Percentiles rank a stretch among this genome's conserved stretches.
These are phyloP conservation scores for Lonicera japonica DNA, from an alignment of 129 eudicot species.

Conservation along the genomic window DNA sequence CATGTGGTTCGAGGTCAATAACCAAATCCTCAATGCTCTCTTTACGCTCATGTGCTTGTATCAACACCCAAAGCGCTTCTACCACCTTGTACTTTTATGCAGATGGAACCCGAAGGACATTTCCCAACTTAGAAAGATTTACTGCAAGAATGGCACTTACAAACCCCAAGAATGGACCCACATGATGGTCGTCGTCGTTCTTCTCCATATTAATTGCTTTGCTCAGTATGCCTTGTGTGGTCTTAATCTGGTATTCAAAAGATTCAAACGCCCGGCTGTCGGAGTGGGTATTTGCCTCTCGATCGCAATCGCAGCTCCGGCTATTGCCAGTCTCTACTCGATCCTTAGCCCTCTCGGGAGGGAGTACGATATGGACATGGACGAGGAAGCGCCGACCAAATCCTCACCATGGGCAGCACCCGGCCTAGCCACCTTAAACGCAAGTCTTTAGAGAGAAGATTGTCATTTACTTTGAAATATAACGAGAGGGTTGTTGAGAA, in stretches of 20 bases:
- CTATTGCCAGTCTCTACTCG: conserved; percentile 44
- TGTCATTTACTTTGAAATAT: conserved; percentile 24
- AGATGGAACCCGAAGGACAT: conserved; percentile 44
- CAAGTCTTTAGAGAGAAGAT: conserved; percentile 24
- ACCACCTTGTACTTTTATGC: conserved; percentile 45
- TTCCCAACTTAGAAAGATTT: conserved; percentile 24
- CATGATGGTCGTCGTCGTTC: conserved; percentile 44
- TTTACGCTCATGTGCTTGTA: conserved; percentile 62
- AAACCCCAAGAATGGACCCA: conserved; percentile 61
- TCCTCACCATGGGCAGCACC: conserved; percentile 15
- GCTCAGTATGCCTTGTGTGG: conserved; percentile 60
- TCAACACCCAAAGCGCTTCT: conserved; percentile 54
- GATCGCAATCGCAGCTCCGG: conserved; percentile 50
- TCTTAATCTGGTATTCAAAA: conserved; percentile 42
- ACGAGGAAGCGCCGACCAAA: conserved; percentile 34
- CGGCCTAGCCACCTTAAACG: conserved; percentile 12
- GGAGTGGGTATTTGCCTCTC: conserved; percentile 41
- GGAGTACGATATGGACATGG: conserved; percentile 33
- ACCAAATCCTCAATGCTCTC: conserved; percentile 53
- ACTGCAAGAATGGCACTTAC: conserved; percentile 47
- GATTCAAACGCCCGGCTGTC: conserved; percentile 43
- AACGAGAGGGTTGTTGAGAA: conserved; percentile 19
- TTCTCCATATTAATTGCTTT: conserved; percentile 47
- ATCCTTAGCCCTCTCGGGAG: conserved; percentile 55
- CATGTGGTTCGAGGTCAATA: conserved; percentile 56